These are phyloP conservation scores for Ascodesmis nigricans DNA, from an alignment of 495 filamentous ascomycete genomes.

Conservation along the genomic window DNA sequence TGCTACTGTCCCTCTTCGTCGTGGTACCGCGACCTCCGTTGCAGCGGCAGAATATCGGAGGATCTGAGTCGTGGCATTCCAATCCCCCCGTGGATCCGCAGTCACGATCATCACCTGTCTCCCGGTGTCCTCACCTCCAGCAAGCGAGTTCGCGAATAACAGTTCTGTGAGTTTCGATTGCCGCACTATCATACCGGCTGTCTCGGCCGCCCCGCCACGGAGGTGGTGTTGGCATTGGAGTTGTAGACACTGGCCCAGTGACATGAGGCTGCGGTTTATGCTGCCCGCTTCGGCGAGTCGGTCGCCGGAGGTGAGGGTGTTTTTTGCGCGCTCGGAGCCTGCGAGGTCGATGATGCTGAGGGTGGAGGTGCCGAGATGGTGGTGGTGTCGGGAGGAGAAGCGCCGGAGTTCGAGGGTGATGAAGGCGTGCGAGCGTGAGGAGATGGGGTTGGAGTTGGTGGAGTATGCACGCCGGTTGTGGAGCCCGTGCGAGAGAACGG, in stretches of 20 bases:
- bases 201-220: conserved; percentile 9
- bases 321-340: conserved; percentile 77
- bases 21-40: conserved; percentile 76
- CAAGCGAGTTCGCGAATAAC: conserved; percentile 87
- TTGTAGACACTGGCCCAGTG: conserved; percentile 88
- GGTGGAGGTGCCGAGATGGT: conserved; percentile 34
- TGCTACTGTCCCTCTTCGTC: too few relatives aligned
- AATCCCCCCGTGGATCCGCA: conserved; percentile 81
- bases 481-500: conserved; percentile 76
- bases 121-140: conserved; percentile 44
- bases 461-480: conserved; percentile 72
- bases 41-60: conserved; percentile 86
- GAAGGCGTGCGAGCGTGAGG: conserved; percentile 84
- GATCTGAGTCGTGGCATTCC: conserved; percentile 91
- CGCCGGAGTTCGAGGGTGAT: conserved; percentile 82
- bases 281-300: conserved; percentile 89
- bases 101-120: conserved; percentile 94
- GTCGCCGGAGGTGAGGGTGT: conserved; percentile 78
- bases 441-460: conserved; percentile 72
- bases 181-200: conserved; percentile 36
- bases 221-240: conserved; percentile 42
- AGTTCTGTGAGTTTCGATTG: conserved; percentile 96
- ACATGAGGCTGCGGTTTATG: conserved; percentile 96
- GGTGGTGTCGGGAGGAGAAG: conserved; percentile 11
- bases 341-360: conserved; percentile 86